Conservation (phyloP, 2,329 filamentous ascomycete genomes). For the Aspergillus sp. region DNA sequence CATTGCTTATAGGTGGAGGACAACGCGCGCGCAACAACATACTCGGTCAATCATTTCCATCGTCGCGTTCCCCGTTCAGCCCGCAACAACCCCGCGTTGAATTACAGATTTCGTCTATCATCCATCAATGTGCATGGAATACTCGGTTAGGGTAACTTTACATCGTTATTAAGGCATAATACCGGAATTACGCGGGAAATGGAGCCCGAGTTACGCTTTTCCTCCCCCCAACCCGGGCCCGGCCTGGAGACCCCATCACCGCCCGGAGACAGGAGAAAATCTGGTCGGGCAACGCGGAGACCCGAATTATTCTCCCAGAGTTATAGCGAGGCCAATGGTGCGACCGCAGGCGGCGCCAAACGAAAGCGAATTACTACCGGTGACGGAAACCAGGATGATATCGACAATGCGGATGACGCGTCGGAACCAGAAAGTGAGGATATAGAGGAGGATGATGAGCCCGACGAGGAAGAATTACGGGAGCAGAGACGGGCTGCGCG, state of each 20-base stretch:
- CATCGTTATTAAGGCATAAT: background rate
- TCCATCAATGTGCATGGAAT: conserved; percentile 1
- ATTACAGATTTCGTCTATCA: conserved; percentile 10
- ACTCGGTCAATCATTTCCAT: conserved; percentile 5
- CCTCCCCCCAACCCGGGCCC: conserved; percentile 19
- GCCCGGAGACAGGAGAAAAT: conserved; percentile 41
- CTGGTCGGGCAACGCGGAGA: conserved; percentile 44
- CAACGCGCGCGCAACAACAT: conserved; percentile 18
- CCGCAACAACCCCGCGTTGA: conserved; percentile 16
- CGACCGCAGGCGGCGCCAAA: conserved; percentile 40
- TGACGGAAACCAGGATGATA: conserved; percentile 37
- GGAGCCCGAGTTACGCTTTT: conserved; percentile 24
- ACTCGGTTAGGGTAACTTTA: background rate
- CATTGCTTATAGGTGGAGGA: conserved; percentile 1
- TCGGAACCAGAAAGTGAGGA: conserved; percentile 42
- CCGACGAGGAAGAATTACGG: conserved; percentile 52
- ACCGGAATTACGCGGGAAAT: conserved; percentile 16
- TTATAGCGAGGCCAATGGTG: conserved; percentile 27
- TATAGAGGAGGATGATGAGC: conserved; percentile 32
- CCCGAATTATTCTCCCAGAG: conserved; percentile 45
- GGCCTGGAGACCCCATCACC: conserved; percentile 24
- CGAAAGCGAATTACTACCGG: conserved; percentile 49
- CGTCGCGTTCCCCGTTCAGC: conserved; percentile 16
- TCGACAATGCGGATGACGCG: conserved; percentile 31
- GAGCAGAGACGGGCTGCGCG: conserved; percentile 42